Evolutionary conservation across 1,284 basidiomycete genomes (phyloP), one percentile per base, ranked within the genome.

Genomic region (Calocybe gambosa): DNA sequence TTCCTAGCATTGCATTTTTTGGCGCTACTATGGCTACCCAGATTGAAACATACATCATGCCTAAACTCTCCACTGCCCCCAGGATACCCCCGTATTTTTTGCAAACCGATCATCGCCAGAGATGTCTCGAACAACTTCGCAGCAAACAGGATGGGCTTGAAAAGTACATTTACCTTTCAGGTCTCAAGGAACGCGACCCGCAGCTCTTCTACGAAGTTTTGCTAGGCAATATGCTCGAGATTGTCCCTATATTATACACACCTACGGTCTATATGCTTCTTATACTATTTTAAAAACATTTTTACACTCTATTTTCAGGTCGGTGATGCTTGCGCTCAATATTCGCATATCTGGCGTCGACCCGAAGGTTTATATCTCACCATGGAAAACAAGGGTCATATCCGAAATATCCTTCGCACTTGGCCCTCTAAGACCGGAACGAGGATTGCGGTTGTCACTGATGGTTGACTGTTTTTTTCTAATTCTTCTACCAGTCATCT

Each of bases 271-370:
- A 51, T 44, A 10, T 48, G 49, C 16, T 42, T 47, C 48, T 49
- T 23, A 38, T 47, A 13, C 29, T 31, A 31, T 8, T 31, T 31
- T 31, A 6, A 8, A 8, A 3, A 8, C 12, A 10, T 12, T n/a
- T 5, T 55, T 35, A 44, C 47, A 46, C 52, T 41, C 26, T 23
- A 20, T 68, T 68, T 42, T 20, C 45, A 78, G 77, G 89, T 93
- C 46, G 89, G 89, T 31, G 85, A 89, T 51, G 86, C 82, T 0
- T 90, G 88, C 61, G 74, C 81, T 47, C 78, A 84, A 59, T 86
- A 82, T 58, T 82, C 80, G 5, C 76, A 85, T 56, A 86, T 89
- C 54, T 89, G 82, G 75, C 75, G 82, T 29, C 73, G 78, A 13
- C 83, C 85, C 8, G 85, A 89, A 58, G 78, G 79, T 5, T 56